Evolutionary conservation across 2,329 filamentous ascomycete species (phyloP).

Genomic region (Ceratocystis eucalypticola): DNA sequence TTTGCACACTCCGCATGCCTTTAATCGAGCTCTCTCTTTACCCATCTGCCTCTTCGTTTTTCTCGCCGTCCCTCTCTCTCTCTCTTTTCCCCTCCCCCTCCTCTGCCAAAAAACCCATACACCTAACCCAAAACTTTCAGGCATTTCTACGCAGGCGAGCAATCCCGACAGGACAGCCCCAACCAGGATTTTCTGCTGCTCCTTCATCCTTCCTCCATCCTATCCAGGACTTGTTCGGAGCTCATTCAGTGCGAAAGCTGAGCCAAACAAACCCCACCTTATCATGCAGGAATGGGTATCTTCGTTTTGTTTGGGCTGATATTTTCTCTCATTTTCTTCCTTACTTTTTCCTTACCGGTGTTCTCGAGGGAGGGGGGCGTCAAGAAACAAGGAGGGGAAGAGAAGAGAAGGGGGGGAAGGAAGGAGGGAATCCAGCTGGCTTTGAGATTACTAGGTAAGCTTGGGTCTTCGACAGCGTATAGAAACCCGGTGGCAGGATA

Average conservation of each 20-base stretch:
- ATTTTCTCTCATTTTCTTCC: neutral
- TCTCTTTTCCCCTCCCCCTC: neutral
- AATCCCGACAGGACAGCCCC: neutral
- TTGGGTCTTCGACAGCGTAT: neutral
- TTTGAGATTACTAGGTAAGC: neutral
- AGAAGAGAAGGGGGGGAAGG: neutral
- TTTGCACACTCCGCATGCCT: too few species aligned
- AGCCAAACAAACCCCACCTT: slow-evolving; percentile 4
- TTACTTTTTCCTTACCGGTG: neutral
- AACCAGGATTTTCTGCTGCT: neutral
- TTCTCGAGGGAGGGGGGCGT: neutral
- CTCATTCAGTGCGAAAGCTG: neutral
- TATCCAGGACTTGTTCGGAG: neutral
- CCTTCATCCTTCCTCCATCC: neutral
- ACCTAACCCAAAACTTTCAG: neutral
- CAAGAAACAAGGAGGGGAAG: too few species aligned
- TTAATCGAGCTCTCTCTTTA: too few species aligned
- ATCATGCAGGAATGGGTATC: neutral
- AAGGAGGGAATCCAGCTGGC: neutral
- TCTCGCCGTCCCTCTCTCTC: neutral
- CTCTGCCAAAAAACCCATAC: neutral
- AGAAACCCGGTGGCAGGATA: neutral
- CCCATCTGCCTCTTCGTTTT: neutral
- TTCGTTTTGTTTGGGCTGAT: neutral
- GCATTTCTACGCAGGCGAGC: slow-evolving; percentile 2